Percentiles rank a stretch among this genome's conserved stretches.
phyloP scores from a whole-genome alignment of 495 filamentous ascomycete genomes.

The Talaromyces trachyspermus region DNA sequence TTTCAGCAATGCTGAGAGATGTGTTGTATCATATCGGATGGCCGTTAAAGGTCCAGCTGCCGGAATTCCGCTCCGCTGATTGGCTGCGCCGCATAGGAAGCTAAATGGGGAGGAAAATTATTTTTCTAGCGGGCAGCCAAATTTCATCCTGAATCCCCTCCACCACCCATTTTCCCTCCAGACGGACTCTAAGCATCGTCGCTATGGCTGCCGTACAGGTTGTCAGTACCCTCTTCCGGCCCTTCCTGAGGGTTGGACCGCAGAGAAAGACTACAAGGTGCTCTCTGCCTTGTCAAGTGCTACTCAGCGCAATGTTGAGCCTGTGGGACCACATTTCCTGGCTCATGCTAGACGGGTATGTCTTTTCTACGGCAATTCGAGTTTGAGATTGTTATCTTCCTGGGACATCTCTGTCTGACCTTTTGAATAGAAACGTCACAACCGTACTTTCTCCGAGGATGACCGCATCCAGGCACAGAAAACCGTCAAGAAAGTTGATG shows the following conservation, averaged over 20 bases:
- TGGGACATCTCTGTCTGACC: no score
- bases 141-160: slow-evolving; percentile 8
- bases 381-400: background rate
- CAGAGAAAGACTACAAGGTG: slow-evolving; percentile 86
- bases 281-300: slow-evolving; percentile 60
- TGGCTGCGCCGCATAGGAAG: slow-evolving; percentile 15
- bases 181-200: background rate
- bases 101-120: slow-evolving; percentile 29
- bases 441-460: slow-evolving; percentile 97
- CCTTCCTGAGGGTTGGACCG: slow-evolving; percentile 75
- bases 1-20: background rate
- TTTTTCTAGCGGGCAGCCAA: slow-evolving; percentile 14
- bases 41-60: slow-evolving; percentile 21
- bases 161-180: slow-evolving; percentile 10
- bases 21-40: no score
- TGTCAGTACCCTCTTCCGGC: slow-evolving; percentile 57
- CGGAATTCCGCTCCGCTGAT: slow-evolving; percentile 25
- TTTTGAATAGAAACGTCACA: slow-evolving; percentile 68
- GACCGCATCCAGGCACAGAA: slow-evolving; percentile 93
- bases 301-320: slow-evolving; percentile 80
- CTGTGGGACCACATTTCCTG: slow-evolving; percentile 94
- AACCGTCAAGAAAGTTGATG: slow-evolving; percentile 91
- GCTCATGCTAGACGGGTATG: slow-evolving; percentile 87
- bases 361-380: slow-evolving; percentile 5
- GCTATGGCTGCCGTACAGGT: slow-evolving; percentile 43